Conservation (phyloP, 2,329 filamentous ascomycete genomes). For the Xylogone sp. region DNA sequence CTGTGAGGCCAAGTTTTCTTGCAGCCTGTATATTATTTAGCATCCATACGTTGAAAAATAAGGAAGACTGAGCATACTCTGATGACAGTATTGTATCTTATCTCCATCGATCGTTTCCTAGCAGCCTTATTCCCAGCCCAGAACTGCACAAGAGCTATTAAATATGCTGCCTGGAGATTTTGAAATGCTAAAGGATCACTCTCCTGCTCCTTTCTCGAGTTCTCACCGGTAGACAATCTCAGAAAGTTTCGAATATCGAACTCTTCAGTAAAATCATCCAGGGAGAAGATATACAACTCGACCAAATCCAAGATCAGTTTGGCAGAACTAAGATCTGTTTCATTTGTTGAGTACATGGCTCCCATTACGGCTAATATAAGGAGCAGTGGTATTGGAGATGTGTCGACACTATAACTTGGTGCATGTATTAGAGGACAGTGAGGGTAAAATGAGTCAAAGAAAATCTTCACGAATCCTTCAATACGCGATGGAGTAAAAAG, state of each 20-base stretch:
- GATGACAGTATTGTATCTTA: constrained; percentile 36
- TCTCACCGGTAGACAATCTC: constrained; percentile 16
- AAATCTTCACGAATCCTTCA: constrained; percentile 35
- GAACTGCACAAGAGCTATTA: constrained; percentile 38
- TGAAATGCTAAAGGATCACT: constrained; percentile 32
- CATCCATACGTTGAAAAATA: background rate
- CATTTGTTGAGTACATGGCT: constrained; percentile 38
- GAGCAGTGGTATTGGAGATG: constrained; percentile 33
- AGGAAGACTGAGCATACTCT: constrained; percentile 27
- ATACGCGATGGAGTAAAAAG: constrained; percentile 37
- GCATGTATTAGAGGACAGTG: constrained; percentile 39
- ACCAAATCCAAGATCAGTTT: constrained; percentile 38
- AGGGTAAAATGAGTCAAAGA: constrained; percentile 41
- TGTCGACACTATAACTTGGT: constrained; percentile 36
- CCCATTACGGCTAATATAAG: constrained; percentile 38
- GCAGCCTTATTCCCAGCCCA: constrained; percentile 36
- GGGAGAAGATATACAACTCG: constrained; percentile 39
- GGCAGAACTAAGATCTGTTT: constrained; percentile 32
- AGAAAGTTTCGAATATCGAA: constrained; percentile 33
- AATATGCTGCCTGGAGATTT: constrained; percentile 37
- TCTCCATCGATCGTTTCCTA: constrained; percentile 37
- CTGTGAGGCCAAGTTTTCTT: constrained; percentile 33
- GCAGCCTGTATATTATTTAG: constrained; percentile 25
- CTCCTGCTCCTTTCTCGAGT: constrained; percentile 20
- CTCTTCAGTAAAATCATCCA: constrained; percentile 36